Conservation (phyloP, 345 rosid species). For the Populus nigra region DNA sequence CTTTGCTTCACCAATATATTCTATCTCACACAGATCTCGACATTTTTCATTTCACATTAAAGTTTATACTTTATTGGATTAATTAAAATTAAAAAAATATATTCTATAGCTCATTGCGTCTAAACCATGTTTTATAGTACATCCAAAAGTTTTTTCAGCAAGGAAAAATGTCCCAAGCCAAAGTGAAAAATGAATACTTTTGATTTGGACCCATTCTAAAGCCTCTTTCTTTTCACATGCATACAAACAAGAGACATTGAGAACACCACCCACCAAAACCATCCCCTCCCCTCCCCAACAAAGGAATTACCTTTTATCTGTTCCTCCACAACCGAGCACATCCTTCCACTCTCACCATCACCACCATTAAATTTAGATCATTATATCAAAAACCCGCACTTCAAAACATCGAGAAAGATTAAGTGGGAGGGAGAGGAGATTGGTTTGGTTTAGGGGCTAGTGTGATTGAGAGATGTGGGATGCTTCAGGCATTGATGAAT, state of each 20-base stretch:
- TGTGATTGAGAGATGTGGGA: slow-evolving; percentile 71
- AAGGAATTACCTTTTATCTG: slow-evolving; percentile 30
- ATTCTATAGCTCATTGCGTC: no score
- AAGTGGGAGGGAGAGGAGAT: slow-evolving; percentile 12
- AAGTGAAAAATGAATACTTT: background rate
- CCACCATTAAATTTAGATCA: slow-evolving; percentile 17
- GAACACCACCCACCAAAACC: slow-evolving; percentile 22
- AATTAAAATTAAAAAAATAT: no score
- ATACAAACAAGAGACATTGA: slow-evolving; percentile 18
- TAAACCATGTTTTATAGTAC: no score
- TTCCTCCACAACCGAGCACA: slow-evolving; percentile 72
- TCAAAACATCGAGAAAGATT: slow-evolving; percentile 4
- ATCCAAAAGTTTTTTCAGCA: background rate
- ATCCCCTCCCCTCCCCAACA: slow-evolving; percentile 14
- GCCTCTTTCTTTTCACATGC: background rate
- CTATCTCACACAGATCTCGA: background rate
- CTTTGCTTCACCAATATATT: background rate
- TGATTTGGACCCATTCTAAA: background rate
- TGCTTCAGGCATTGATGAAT: slow-evolving; percentile 90
- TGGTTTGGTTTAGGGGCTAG: slow-evolving; percentile 7
- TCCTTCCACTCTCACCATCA: slow-evolving; percentile 8
- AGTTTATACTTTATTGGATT: background rate
- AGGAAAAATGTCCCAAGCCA: background rate
- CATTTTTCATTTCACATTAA: background rate
- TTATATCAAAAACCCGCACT: slow-evolving; percentile 10